phyloP scores from a whole-genome alignment of 148 eudicot species.

The Silene conica region DNA sequence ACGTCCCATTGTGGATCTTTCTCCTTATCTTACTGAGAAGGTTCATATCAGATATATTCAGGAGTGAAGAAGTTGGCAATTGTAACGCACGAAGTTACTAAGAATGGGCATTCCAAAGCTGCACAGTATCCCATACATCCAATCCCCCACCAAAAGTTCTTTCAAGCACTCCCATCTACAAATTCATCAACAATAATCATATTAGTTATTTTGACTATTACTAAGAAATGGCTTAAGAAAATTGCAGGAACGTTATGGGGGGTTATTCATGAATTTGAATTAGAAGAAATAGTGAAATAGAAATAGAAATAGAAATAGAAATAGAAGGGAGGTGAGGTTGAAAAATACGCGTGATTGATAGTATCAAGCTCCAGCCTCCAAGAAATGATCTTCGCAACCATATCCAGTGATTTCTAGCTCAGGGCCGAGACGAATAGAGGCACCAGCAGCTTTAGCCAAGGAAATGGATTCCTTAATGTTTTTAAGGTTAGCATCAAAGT shows the following conservation, averaged over 20 bases:
- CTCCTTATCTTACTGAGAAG: neutral
- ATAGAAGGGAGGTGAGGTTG: too few species aligned
- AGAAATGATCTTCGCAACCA: conserved; percentile 94
- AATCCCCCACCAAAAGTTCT: conserved; percentile 67
- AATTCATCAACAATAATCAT: neutral
- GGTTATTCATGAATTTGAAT: too few species aligned
- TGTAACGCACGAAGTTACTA: conserved; percentile 79
- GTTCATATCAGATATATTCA: too few species aligned
- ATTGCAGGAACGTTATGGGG: neutral
- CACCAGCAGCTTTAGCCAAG: conserved; percentile 62
- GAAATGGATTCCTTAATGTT: conserved; percentile 72
- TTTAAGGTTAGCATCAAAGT: conserved; percentile 72
- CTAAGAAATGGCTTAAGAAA: neutral
- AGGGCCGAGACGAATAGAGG: conserved; percentile 87
- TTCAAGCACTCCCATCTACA: conserved; percentile 96
- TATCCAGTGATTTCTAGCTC: conserved; percentile 98
- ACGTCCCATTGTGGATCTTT: neutral
- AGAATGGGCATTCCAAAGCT: conserved; percentile 96
- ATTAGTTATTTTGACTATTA: neutral
- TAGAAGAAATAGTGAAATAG: too few species aligned
- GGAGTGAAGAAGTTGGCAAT: conserved; percentile 84
- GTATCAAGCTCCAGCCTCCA: conserved; percentile 95
- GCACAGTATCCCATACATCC: conserved; percentile 83
- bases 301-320: too few species aligned
- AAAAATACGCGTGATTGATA: conserved; percentile 71